phyloP scores from a whole-genome alignment of 305 asterid genomes.

The Ilex paraguariensis region DNA sequence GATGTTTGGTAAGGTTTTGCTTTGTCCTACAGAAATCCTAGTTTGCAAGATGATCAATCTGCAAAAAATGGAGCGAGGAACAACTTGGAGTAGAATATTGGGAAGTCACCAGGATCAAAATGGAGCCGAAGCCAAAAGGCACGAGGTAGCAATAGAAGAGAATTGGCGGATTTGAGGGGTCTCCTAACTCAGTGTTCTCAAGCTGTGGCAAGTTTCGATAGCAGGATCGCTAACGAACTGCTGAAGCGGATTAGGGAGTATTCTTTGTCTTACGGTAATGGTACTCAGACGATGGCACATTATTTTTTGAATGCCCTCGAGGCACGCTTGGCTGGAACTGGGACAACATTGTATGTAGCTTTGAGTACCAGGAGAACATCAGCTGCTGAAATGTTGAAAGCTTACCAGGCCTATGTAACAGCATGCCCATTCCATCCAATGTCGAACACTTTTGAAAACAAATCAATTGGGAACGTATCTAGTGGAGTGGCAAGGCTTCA shows the following conservation, averaged over 20 bases:
- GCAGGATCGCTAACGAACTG: background rate
- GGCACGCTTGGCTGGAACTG: constrained; percentile 7
- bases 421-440: constrained; percentile 11
- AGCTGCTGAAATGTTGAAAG: background rate
- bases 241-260: background rate
- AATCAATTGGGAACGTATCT: constrained; percentile 4
- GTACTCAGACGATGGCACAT: background rate
- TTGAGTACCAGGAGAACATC: background rate
- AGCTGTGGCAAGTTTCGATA: background rate
- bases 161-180: too few relatives aligned
- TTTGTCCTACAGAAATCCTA: background rate
- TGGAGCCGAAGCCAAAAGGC: background rate
- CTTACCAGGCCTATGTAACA: background rate
- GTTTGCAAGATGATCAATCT: background rate
- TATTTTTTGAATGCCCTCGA: constrained; percentile 2
- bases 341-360: background rate
- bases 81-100: background rate
- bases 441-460: constrained; percentile 7
- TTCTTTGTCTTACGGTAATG: background rate
- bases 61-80: background rate
- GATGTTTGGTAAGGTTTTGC: background rate
- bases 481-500: background rate
- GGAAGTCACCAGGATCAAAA: background rate
- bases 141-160: background rate
- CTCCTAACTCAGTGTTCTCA: background rate